Conservation (phyloP, 495 filamentous ascomycete genomes). For the Aspergillus steynii region DNA sequence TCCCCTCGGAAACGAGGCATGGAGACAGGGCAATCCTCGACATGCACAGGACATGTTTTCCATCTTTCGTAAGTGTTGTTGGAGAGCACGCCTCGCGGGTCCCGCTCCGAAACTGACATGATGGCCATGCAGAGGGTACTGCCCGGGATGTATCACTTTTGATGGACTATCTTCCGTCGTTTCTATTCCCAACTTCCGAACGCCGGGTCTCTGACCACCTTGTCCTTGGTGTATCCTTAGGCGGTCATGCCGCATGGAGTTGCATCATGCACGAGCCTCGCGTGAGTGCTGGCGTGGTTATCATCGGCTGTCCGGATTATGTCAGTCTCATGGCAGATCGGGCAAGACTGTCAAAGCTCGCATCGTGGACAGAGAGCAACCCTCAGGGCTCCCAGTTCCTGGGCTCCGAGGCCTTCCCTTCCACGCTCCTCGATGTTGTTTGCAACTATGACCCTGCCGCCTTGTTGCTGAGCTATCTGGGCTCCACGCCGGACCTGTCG, state of each 20-base stretch:
- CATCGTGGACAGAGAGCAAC: constrained; percentile 54
- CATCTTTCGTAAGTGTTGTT: constrained; percentile 50
- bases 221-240: constrained; percentile 79
- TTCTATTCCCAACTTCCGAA: constrained; percentile 60
- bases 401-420: constrained; percentile 74
- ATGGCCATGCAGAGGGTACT: constrained; percentile 59
- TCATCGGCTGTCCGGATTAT: constrained; percentile 92
- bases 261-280: constrained; percentile 74
- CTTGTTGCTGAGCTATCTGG: constrained; percentile 58
- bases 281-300: constrained; percentile 69
- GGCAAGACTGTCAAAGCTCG: constrained; percentile 68
- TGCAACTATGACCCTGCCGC: constrained; percentile 68
- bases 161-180: constrained; percentile 74
- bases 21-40: constrained; percentile 74
- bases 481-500: constrained; percentile 28
- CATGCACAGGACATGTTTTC: constrained; percentile 91
- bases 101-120: constrained; percentile 3
- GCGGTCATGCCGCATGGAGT: constrained; percentile 88
- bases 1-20: constrained; percentile 64
- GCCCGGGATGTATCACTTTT: constrained; percentile 69
- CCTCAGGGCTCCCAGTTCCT: constrained; percentile 65
- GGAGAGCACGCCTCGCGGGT: background rate
- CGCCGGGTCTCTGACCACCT: constrained; percentile 66
- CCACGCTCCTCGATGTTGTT: constrained; percentile 61
- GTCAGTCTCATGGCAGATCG: constrained; percentile 75